Percentiles rank a stretch among this genome's conserved stretches.
Evolutionary conservation across 1,284 basidiomycete species (phyloP).

Genomic region (Microbotryum intermedium): DNA sequence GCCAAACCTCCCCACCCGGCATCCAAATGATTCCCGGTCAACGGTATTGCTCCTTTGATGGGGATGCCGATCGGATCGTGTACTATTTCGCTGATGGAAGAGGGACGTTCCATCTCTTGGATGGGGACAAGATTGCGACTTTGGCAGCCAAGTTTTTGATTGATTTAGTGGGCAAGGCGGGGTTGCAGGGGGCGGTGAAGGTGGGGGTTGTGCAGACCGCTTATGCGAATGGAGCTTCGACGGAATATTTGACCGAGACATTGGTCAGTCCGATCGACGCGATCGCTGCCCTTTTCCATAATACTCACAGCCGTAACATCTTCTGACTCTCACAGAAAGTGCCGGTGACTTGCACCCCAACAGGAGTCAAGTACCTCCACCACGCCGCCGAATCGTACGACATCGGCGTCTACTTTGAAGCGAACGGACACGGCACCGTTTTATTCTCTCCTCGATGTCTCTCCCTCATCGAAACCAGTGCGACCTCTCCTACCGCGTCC

Average conservation of each 20-base stretch:
- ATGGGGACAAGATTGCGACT: constrained; percentile 97
- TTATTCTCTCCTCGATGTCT: constrained; percentile 74
- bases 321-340: constrained; percentile 53
- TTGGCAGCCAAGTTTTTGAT: constrained; percentile 89
- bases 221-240: constrained; percentile 96
- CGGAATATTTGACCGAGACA: constrained; percentile 68
- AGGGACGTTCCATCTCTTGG: constrained; percentile 77
- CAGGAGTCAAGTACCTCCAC: constrained; percentile 96
- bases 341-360: constrained; percentile 90
- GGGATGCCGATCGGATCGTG: constrained; percentile 94
- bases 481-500: constrained; percentile 46
- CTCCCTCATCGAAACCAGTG: constrained; percentile 18
- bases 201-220: constrained; percentile 97
- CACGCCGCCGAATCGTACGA: constrained; percentile 92
- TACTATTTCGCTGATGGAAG: constrained; percentile 74
- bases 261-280: constrained; percentile 45
- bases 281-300: background rate
- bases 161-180: constrained; percentile 75
- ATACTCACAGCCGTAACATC: background rate
- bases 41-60: constrained; percentile 86
- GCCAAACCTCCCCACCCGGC: constrained; percentile 70
- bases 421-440: constrained; percentile 97
- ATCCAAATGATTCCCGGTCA: constrained; percentile 55
- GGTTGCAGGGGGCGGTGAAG: constrained; percentile 56
- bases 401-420: constrained; percentile 97